phyloP scores from a whole-genome alignment of 306 rosid species.

The Abrus precatorius region DNA sequence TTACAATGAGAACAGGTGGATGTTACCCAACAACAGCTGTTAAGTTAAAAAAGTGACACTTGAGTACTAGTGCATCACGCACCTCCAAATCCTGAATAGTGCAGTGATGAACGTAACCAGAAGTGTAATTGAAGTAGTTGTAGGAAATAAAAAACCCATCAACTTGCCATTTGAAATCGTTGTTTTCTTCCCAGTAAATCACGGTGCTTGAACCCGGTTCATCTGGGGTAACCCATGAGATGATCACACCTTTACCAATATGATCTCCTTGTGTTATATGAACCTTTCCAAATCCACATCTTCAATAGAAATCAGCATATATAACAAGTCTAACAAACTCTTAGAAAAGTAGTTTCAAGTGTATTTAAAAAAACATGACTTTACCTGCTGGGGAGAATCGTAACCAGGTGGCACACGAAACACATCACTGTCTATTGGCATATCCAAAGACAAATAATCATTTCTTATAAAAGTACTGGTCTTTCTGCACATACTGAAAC shows the following conservation, averaged over 20 bases:
- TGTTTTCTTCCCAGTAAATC: slow-evolving; percentile 60
- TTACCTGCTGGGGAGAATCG: slow-evolving; percentile 85
- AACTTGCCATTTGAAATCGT: slow-evolving; percentile 49
- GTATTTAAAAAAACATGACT: neutral
- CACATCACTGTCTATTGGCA: slow-evolving; percentile 77
- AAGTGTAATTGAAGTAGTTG: slow-evolving; percentile 68
- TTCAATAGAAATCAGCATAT: neutral
- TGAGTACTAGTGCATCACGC: neutral
- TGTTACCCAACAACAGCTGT: neutral
- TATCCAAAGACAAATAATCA: slow-evolving; percentile 60
- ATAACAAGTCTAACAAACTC: too few species aligned
- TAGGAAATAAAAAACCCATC: slow-evolving; percentile 59
- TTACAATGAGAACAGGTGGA: neutral
- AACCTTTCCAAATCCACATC: slow-evolving; percentile 59
- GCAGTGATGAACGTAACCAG: slow-evolving; percentile 81
- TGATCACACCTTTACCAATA: slow-evolving; percentile 71
- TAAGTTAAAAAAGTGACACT: neutral
- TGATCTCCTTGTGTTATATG: slow-evolving; percentile 90
- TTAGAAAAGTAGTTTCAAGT: too few species aligned
- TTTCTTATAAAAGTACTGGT: slow-evolving; percentile 64
- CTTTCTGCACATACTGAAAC: slow-evolving; percentile 53
- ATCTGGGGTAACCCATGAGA: slow-evolving; percentile 75
- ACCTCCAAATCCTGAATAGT: slow-evolving; percentile 56
- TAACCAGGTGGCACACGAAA: slow-evolving; percentile 69
- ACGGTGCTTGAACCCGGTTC: slow-evolving; percentile 75